Conservation (phyloP, 306 rosid species). For the Datisca glomerata region DNA sequence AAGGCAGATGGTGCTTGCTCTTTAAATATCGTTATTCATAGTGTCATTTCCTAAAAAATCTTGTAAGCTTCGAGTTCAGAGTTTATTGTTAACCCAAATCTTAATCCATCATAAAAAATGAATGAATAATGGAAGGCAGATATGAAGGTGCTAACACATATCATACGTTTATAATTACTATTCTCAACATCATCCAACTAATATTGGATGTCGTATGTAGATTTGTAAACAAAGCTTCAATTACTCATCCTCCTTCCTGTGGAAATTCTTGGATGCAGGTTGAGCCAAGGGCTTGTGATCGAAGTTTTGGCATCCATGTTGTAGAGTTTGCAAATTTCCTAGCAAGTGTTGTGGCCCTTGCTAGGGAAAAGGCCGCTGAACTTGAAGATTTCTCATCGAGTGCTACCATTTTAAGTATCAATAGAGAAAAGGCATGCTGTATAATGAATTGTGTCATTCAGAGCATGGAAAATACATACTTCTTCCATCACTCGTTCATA, state of each 20-base stretch:
- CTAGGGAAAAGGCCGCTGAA: conserved; percentile 93
- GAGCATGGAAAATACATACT: too few relatives aligned
- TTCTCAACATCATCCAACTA: not conserved
- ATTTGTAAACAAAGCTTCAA: conserved; percentile 6
- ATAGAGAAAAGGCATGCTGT: conserved; percentile 35
- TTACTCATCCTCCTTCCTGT: conserved; percentile 7
- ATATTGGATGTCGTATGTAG: not conserved
- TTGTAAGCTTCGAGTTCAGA: too few relatives aligned
- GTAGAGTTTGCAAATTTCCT: conserved; percentile 97
- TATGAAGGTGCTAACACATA: too few relatives aligned
- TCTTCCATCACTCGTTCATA: too few relatives aligned
- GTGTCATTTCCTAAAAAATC: not conserved
- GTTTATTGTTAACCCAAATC: too few relatives aligned
- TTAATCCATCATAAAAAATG: too few relatives aligned
- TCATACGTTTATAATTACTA: too few relatives aligned
- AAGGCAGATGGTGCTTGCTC: conserved; percentile 35
- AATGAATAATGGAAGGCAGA: too few relatives aligned
- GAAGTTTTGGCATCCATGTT: conserved; percentile 96
- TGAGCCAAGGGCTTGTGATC: conserved; percentile 96
- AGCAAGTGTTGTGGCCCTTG: conserved; percentile 73
- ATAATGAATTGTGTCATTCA: not conserved
- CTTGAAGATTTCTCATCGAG: conserved; percentile 86
- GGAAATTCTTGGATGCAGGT: conserved; percentile 37
- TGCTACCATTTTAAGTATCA: conserved; percentile 27
- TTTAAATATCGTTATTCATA: not conserved